Conservation (phyloP, 2,329 filamentous ascomycete species). For the Rhexocercosporidium sp. region DNA sequence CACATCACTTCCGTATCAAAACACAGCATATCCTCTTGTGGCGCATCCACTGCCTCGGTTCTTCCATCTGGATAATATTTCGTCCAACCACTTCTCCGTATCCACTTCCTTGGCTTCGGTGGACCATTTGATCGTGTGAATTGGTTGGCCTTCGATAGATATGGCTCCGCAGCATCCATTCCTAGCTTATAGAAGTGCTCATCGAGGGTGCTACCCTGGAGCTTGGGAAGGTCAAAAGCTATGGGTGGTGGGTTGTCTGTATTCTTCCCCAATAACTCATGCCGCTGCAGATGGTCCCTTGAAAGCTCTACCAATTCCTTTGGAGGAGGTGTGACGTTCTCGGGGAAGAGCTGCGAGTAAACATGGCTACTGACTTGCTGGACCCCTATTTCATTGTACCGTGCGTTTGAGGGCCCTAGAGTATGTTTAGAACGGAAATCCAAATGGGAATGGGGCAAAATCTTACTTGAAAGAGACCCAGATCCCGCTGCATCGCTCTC, state of each 20-base stretch:
- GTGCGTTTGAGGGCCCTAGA: slow-evolving; percentile 55
- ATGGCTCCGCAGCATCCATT: slow-evolving; percentile 85
- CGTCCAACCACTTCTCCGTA: slow-evolving; percentile 85
- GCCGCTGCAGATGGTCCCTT: slow-evolving; percentile 79
- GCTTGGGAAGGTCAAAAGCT: slow-evolving; percentile 80
- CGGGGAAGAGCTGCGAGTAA: slow-evolving; percentile 80
- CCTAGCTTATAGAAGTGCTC: slow-evolving; percentile 94
- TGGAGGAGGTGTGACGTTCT: slow-evolving; percentile 60
- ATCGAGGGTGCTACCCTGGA: slow-evolving; percentile 83
- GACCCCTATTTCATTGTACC: slow-evolving; percentile 92
- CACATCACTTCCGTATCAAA: slow-evolving; percentile 98
- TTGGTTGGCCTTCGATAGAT: slow-evolving; percentile 73
- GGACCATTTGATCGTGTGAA: slow-evolving; percentile 70
- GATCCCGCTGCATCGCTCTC: slow-evolving; percentile 8
- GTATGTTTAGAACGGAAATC: slow-evolving; percentile 20
- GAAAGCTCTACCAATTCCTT: slow-evolving; percentile 79
- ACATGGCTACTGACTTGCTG: slow-evolving; percentile 89
- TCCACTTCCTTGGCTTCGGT: slow-evolving; percentile 72
- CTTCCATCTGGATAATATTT: slow-evolving; percentile 81
- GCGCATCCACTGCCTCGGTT: slow-evolving; percentile 74
- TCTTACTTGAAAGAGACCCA: slow-evolving; percentile 29
- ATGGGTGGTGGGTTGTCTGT: slow-evolving; percentile 78
- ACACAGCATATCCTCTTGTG: slow-evolving; percentile 80
- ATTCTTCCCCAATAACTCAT: slow-evolving; percentile 90
- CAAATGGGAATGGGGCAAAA: neutral